phyloP scores from a whole-genome alignment of 257 asterid genomes.

The Solanum ossicruentum region DNA sequence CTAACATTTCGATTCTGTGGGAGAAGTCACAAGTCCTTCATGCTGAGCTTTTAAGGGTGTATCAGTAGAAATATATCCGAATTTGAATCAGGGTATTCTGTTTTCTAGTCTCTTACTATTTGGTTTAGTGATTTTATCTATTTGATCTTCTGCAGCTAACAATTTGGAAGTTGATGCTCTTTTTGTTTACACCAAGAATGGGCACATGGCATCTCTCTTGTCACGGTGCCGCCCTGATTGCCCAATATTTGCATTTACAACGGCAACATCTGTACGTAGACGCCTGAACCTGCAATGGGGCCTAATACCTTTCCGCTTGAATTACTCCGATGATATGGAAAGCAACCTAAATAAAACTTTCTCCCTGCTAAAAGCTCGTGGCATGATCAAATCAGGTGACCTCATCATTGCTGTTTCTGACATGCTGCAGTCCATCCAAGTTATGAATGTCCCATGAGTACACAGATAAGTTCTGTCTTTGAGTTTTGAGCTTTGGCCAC shows the following conservation, averaged over 20 bases:
- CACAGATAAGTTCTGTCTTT: not conserved
- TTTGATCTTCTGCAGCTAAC: constrained; percentile 57
- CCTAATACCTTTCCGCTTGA: constrained; percentile 79
- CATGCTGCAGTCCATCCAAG: constrained; percentile 95
- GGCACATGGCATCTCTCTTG: constrained; percentile 95
- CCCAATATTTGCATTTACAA: constrained; percentile 89
- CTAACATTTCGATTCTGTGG: not conserved
- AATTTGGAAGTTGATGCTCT: constrained; percentile 90
- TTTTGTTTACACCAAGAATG: constrained; percentile 76
- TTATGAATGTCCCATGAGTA: constrained; percentile 79
- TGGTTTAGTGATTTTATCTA: not conserved
- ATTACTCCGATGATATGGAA: constrained; percentile 93
- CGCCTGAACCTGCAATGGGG: constrained; percentile 98
- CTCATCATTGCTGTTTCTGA: constrained; percentile 91
- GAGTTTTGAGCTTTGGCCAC: not conserved
- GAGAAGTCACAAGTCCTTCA: not conserved
- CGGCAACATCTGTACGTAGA: constrained; percentile 72
- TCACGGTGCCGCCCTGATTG: constrained; percentile 97
- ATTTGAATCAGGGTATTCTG: not conserved
- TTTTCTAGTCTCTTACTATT: not conserved
- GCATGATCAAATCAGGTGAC: constrained; percentile 92
- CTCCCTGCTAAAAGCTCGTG: constrained; percentile 77
- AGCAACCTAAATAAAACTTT: constrained; percentile 90
- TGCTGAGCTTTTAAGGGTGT: not conserved
- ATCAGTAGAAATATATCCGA: not conserved